Conservation (phyloP, 345 rosid genomes). For the Aquilaria yunnanensis region DNA sequence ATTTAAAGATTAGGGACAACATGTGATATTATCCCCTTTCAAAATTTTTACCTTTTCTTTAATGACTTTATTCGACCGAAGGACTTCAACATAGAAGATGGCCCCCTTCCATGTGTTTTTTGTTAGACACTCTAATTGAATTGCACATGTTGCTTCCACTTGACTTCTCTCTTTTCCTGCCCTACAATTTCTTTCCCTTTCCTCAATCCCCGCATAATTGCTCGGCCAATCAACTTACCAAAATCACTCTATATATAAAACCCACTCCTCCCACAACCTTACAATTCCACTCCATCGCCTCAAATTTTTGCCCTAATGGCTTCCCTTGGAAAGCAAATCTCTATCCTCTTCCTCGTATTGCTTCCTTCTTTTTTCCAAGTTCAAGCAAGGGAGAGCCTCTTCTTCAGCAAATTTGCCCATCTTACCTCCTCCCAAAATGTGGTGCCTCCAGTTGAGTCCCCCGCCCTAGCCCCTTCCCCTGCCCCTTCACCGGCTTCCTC, state of each 20-base stretch:
- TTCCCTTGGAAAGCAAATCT: slow-evolving; percentile 8
- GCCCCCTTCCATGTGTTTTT: not conserved
- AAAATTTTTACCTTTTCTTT: no score
- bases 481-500: not conserved
- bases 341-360: slow-evolving; percentile 13
- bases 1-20: no score
- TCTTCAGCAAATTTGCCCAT: slow-evolving; percentile 24
- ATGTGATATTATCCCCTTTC: no score
- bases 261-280: not conserved
- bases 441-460: not conserved
- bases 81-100: no score
- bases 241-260: slow-evolving; percentile 8
- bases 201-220: slow-evolving; percentile 11
- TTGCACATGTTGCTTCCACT: slow-evolving; percentile 6
- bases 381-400: slow-evolving; percentile 22
- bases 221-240: not conserved
- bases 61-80: no score
- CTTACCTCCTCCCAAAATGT: not conserved
- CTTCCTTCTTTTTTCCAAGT: slow-evolving; percentile 15
- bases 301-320: slow-evolving; percentile 6
- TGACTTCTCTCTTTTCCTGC: not conserved
- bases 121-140: not conserved
- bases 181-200: not conserved
- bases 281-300: not conserved
- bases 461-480: slow-evolving; percentile 1